Evolutionary conservation across 495 filamentous ascomycete genomes (phyloP), one percentile per base, ranked within the genome.

Genomic region (Tuber microsphaerosporum): DNA sequence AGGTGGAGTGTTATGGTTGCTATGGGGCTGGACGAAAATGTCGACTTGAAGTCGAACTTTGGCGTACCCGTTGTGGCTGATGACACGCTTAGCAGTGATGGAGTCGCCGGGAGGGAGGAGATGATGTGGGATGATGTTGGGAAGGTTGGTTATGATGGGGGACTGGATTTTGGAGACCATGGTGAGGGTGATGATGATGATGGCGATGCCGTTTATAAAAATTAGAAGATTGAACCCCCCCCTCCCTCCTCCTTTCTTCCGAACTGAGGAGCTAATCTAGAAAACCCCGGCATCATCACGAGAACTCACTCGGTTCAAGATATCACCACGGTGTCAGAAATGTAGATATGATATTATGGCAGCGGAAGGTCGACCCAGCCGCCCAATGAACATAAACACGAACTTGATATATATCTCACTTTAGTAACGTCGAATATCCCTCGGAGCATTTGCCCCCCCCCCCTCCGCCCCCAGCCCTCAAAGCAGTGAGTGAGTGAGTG

Each of bases 1-100:
- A 76, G 82, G 46, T 76, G 81, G 75, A 79, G 78, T 20, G 69
- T 84, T 46, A 75, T 83, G 81, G 76, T 75, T 39, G 81, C 81
- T 26, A 76, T 73, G 61, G 81, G 81, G 4, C 44, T 83, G 51
- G 81, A 82, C 16, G n/a, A 31, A 31, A 10, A 65, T 16, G 56
- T 17, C 19, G 26, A 17, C 56, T 34, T 34, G 56, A 17, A 34
- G 26, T 7, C 12, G 26, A 10, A 12, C 26, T 31, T 31, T 26
- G n/a, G 31, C 26, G 14, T 17, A 34, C 56, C 56, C 31, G 56
- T 10, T n/a, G 12, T 14, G 22, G 51, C 4, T 9, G 10, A 9
- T 5, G 42, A 43, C 42, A 43, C 12, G 42, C 42, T 12, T 1
- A 6, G 9, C 10, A 43, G 42, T 43, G 42, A 43, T 43, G 42